Conservation (phyloP, 208 protist genomes). For the Acanthamoeba healyi region DNA sequence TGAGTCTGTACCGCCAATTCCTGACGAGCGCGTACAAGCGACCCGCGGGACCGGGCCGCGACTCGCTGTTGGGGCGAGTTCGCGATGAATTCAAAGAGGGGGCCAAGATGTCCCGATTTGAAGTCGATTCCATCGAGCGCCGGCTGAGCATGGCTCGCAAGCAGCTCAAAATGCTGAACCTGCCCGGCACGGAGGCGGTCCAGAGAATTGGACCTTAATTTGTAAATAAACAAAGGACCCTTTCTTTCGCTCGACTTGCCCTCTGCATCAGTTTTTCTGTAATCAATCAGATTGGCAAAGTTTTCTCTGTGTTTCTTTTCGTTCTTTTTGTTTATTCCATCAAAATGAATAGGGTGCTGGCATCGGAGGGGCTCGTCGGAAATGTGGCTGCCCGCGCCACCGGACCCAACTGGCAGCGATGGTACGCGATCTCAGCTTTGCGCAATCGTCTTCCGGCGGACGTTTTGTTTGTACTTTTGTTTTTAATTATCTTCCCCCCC, state of each 20-base stretch:
- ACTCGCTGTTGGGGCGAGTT: conserved; percentile 1
- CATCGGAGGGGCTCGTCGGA: neutral
- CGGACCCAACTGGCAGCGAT: conserved; percentile 54
- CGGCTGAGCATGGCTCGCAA: neutral
- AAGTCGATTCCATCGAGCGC: conserved; percentile 55
- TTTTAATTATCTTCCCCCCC: neutral
- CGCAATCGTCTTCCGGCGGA: neutral
- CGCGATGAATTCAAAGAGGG: conserved; percentile 60
- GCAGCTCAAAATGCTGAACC: conserved; percentile 51
- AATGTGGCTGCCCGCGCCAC: neutral
- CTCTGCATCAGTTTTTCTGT: neutral
- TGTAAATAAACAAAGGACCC: too few relatives aligned
- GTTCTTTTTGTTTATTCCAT: neutral
- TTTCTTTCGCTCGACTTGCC: too few relatives aligned
- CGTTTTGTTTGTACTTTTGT: too few relatives aligned
- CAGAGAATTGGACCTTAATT: neutral
- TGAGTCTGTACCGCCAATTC: conserved; percentile 37
- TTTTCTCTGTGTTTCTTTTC: conserved; percentile 8
- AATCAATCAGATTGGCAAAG: neutral
- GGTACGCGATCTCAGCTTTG: neutral
- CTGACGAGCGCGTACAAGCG: neutral
- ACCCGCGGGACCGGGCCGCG: conserved; percentile 23
- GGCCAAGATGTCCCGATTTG: conserved; percentile 17
- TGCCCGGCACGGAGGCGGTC: conserved; percentile 3
- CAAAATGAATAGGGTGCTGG: conserved; percentile 6